A percentile compares a stretch with the other conserved stretches of the same genome.
These are phyloP conservation scores for Huntiella bhutanensis DNA, from an alignment of 2,329 filamentous ascomycete genomes.

Conservation along the genomic window DNA sequence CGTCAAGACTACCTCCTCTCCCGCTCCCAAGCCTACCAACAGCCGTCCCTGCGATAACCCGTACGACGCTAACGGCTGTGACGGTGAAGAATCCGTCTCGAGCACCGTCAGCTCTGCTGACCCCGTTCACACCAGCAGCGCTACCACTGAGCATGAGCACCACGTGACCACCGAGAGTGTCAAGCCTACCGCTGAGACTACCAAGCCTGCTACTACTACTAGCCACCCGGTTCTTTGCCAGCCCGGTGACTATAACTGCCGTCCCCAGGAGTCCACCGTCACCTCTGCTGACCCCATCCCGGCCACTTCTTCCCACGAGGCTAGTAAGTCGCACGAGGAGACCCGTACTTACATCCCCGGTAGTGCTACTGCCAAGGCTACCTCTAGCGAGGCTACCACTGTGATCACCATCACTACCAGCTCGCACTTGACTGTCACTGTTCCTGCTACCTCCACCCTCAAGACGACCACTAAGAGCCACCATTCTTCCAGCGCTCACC, in stretches of 20 bases:
- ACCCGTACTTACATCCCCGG: too few relatives aligned
- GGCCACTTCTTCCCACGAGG: neutral
- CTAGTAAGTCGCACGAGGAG: too few relatives aligned
- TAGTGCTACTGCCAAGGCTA: neutral
- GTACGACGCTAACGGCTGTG: conserved; percentile 7
- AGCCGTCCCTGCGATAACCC: conserved; percentile 6
- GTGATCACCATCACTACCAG: conserved; percentile 9
- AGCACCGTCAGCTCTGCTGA: conserved; percentile 3
- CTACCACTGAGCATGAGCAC: neutral
- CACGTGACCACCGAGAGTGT: too few relatives aligned
- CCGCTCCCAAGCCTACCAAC: neutral
- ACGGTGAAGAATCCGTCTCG: neutral
- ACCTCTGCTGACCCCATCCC: conserved; percentile 2
- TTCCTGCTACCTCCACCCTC: conserved; percentile 1
- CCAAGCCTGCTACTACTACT: neutral
- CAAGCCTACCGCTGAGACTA: neutral
- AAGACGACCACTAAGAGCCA: conserved; percentile 1
- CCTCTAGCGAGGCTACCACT: conserved; percentile 1
- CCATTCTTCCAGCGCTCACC: neutral
- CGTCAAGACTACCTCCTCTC: neutral
- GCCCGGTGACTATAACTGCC: conserved; percentile 7
- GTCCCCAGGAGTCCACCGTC: conserved; percentile 1
- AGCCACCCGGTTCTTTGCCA: neutral
- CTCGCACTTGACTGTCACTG: conserved; percentile 7
- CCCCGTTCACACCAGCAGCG: neutral